Percentiles rank a stretch among this genome's conserved stretches.
Conservation (phyloP, 2,329 filamentous ascomycete species). For the Exophiala bonariae region DNA sequence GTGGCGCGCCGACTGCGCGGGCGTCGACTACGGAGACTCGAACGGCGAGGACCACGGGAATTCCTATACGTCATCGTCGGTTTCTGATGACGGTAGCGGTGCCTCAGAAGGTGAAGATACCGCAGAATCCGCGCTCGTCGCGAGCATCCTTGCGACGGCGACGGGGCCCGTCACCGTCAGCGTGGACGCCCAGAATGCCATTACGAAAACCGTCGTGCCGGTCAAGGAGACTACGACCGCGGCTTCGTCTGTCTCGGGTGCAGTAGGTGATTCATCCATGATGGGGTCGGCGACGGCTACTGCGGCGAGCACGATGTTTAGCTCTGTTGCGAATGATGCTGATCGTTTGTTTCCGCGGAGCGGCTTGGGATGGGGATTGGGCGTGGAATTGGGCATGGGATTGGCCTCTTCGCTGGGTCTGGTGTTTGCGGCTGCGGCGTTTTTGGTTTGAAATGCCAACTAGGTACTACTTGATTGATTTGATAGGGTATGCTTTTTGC, state of each 20-base stretch:
- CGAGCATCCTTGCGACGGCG: conserved; percentile 2
- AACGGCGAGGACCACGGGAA: conserved; percentile 11
- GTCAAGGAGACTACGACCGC: conserved; percentile 1
- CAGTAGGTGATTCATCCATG: not conserved
- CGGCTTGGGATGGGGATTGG: no score
- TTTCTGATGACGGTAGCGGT: no score
- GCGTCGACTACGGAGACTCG: conserved; percentile 7
- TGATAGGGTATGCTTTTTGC: no score
- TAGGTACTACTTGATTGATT: no score
- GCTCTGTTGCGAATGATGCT: no score
- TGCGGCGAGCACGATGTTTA: no score
- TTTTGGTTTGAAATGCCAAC: no score
- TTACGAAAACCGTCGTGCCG: not conserved
- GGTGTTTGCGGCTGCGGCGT: no score
- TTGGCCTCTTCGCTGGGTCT: no score
- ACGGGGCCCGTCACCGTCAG: conserved; percentile 11
- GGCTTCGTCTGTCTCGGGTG: not conserved
- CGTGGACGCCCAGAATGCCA: not conserved
- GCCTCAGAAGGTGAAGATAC: not conserved
- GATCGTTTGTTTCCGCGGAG: no score
- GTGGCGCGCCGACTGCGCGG: conserved; percentile 14
- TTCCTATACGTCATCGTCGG: not conserved
- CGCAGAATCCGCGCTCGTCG: not conserved
- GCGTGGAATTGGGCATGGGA: no score
- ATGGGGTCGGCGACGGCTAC: not conserved